A percentile compares a stretch with the other conserved stretches of the same genome.
These are phyloP conservation scores for Aspergillus heteromorphus DNA, from an alignment of 495 filamentous ascomycete genomes.

Conservation along the genomic window DNA sequence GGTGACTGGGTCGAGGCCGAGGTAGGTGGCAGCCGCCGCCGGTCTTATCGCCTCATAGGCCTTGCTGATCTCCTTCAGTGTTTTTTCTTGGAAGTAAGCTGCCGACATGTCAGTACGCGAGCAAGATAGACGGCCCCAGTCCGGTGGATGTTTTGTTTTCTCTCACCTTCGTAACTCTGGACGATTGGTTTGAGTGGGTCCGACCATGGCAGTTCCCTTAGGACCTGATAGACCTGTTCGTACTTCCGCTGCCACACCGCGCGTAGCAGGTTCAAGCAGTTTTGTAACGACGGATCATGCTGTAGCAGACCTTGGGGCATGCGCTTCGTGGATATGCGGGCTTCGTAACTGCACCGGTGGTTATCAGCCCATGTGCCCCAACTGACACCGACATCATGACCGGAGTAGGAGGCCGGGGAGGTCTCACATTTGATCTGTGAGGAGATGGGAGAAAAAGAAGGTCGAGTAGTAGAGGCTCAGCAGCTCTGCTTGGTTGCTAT, in stretches of 20 bases:
- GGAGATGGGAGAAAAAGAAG: conserved; percentile 48
- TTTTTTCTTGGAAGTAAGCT: conserved; percentile 45
- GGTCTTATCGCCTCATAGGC: conserved; percentile 48
- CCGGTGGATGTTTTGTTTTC: background rate
- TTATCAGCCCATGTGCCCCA: background rate
- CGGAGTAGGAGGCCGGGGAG: background rate
- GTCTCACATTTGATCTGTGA: conserved; percentile 47
- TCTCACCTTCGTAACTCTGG: conserved; percentile 39
- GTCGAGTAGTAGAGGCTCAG: conserved; percentile 45
- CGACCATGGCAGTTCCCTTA: conserved; percentile 42
- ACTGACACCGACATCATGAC: background rate
- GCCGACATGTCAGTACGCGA: background rate
- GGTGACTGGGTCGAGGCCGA: conserved; percentile 35
- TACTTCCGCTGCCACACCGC: conserved; percentile 48
- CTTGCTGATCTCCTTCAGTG: conserved; percentile 41
- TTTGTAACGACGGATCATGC: conserved; percentile 39
- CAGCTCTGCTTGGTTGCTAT: conserved; percentile 21
- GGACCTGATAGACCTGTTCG: conserved; percentile 35
- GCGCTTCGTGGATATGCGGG: conserved; percentile 46
- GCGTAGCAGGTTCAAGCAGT: conserved; percentile 40
- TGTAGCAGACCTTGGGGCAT: conserved; percentile 36
- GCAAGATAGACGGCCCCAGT: background rate
- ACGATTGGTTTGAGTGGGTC: conserved; percentile 33
- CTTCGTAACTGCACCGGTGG: conserved; percentile 38
- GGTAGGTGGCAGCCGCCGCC: conserved; percentile 36